Percentiles rank a stretch among this genome's conserved stretches.
Conservation (phyloP, 1,139 yeast species). For the Blastobotrys ciferrii region DNA sequence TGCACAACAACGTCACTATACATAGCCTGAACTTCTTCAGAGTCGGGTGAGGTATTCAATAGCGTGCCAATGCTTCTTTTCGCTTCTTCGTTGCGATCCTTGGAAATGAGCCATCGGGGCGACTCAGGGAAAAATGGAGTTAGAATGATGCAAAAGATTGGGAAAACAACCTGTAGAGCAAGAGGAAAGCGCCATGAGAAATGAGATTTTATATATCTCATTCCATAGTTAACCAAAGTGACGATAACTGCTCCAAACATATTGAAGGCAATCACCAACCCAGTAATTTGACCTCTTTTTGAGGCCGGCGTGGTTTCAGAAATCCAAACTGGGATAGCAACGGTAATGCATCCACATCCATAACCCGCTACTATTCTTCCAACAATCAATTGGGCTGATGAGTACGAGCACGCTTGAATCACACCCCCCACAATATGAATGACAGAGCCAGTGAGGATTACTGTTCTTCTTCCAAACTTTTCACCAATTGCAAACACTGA, state of each 20-base stretch:
- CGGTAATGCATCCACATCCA: constrained; percentile 23
- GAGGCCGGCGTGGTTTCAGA: constrained; percentile 23
- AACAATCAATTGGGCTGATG: constrained; percentile 66
- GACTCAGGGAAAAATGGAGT: constrained; percentile 44
- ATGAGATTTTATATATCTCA: constrained; percentile 43
- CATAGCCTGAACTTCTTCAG: not conserved
- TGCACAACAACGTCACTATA: not conserved
- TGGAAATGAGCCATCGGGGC: constrained; percentile 34
- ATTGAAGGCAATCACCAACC: constrained; percentile 60
- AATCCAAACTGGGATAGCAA: constrained; percentile 24
- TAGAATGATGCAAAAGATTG: constrained; percentile 13
- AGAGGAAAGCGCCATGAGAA: constrained; percentile 42
- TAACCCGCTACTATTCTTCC: constrained; percentile 74
- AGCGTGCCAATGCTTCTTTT: constrained; percentile 8
- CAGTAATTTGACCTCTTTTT: constrained; percentile 20
- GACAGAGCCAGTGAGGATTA: constrained; percentile 11
- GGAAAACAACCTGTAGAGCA: constrained; percentile 15
- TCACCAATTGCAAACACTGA: constrained; percentile 11
- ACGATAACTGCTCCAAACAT: constrained; percentile 63
- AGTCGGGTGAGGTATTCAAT: constrained; percentile 1
- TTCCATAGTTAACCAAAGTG: constrained; percentile 67
- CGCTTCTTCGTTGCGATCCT: constrained; percentile 17
- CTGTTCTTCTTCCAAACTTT: constrained; percentile 10
- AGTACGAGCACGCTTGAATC: constrained; percentile 71
- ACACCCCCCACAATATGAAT: constrained; percentile 28